Conservation (phyloP, 2,329 filamentous ascomycete genomes). For the Fusarium udum region DNA sequence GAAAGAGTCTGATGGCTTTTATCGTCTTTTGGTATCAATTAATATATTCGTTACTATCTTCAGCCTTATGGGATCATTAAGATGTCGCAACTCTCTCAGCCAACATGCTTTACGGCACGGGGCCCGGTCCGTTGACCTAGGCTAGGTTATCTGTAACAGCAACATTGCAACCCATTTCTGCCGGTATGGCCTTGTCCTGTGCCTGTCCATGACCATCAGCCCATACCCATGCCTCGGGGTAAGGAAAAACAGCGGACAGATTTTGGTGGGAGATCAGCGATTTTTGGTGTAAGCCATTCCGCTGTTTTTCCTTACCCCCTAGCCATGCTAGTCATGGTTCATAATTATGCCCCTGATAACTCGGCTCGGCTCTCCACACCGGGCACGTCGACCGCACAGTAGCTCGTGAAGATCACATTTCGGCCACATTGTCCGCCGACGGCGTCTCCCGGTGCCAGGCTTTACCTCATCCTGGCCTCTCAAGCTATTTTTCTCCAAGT, state of each 20-base stretch:
- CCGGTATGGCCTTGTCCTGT: background rate
- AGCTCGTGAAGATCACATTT: constrained; percentile 16
- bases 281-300: too few species aligned
- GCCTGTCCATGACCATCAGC: background rate
- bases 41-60: background rate
- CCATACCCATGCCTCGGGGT: too few species aligned
- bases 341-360: background rate
- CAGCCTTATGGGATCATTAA: constrained; percentile 18
- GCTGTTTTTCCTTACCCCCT: too few species aligned
- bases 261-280: too few species aligned
- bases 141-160: background rate
- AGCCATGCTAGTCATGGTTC: background rate
- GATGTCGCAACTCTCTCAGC: constrained; percentile 1
- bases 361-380: constrained; percentile 22
- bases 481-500: background rate
- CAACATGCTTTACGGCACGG: constrained; percentile 13
- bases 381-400: constrained; percentile 15
- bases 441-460: constrained; percentile 13
- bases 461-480: background rate
- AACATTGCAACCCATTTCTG: background rate
- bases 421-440: constrained; percentile 1
- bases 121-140: constrained; percentile 17
- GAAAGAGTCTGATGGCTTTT: background rate
- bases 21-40: background rate
- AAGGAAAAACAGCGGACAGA: too few species aligned